phyloP scores from a whole-genome alignment of 805 yeast genomes.

The Jamesozyma piceae region DNA sequence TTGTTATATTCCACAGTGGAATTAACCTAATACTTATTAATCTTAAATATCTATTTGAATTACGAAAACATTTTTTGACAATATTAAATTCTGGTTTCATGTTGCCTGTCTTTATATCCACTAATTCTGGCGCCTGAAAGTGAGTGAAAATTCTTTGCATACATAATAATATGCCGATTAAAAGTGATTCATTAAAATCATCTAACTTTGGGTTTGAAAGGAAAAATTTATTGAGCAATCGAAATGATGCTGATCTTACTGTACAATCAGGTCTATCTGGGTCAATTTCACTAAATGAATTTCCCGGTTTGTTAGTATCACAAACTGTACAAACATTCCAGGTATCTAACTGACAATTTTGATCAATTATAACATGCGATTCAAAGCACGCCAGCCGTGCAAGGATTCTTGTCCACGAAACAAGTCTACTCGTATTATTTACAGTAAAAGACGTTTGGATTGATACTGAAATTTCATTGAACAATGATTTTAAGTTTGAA shows the following conservation, averaged over 20 bases:
- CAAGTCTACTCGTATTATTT: conserved; percentile 10
- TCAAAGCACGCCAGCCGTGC: conserved; percentile 21
- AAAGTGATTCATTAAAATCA: conserved; percentile 22
- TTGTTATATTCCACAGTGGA: conserved; percentile 39
- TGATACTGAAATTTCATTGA: conserved; percentile 11
- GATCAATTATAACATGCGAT: neutral
- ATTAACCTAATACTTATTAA: conserved; percentile 42
- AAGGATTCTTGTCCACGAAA: conserved; percentile 15
- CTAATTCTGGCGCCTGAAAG: conserved; percentile 40
- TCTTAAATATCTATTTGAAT: conserved; percentile 47
- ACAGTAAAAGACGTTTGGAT: conserved; percentile 13
- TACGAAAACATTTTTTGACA: conserved; percentile 33
- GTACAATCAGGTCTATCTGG: conserved; percentile 26
- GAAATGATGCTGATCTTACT: conserved; percentile 16
- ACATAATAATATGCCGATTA: conserved; percentile 38
- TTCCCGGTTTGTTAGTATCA: conserved; percentile 13
- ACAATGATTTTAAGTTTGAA: conserved; percentile 4
- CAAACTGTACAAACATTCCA: conserved; percentile 17
- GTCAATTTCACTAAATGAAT: conserved; percentile 14
- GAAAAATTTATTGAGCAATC: conserved; percentile 22
- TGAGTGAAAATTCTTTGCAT: conserved; percentile 44
- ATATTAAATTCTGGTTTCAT: conserved; percentile 29
- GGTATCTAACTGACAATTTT: neutral
- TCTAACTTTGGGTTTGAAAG: conserved; percentile 16
- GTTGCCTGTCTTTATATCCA: conserved; percentile 2